Evolutionary conservation across 2,329 filamentous ascomycete genomes (phyloP), one percentile per base, ranked within the genome.

Genomic region (Neopestalotiopsis sp.): DNA sequence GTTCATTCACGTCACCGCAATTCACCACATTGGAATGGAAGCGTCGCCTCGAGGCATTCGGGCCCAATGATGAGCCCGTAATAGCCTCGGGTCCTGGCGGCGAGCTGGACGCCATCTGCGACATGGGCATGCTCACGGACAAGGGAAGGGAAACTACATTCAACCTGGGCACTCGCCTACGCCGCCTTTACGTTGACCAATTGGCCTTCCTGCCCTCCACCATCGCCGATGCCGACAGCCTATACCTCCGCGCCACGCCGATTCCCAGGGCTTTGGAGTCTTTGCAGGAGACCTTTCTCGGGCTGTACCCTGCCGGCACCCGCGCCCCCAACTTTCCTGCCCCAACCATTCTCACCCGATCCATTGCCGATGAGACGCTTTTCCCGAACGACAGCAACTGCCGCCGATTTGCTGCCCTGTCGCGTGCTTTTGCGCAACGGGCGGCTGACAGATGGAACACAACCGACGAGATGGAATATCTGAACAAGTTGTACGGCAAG

Each of bases 11-110:
- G 34, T 74, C 77, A 9, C 71, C 72, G 52, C 75, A 78, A 45
- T 85, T 85, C 76, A 82, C 82, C 57, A 82, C 82, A 7, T 75
- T 89, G 3, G 85, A 88, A 74, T 91, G 89, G 88, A 86, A 90
- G 73, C 89, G 94, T 70, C 90, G 92, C 61, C 86, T 98, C 62
- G 96, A 99, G 81, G 92, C 92, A 0, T 96, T 98, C 78, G 92
- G 91, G 3, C 77, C 83, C 20, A 84, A 91, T 72, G 91, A 93
- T 77, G 86, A 89, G n/a, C 89, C 94, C 3, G 83, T 91, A 34
- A 82, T 94, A 62, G 92, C 92, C 7, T 80, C 86, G 1, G 93
- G 93, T 0, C 89, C 91, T 6, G 80, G 81, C 0, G 91, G 91
- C 70, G 88, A 94, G 76, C 85, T 91, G n/a, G 94, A 97, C 78